Conservation (phyloP, 495 filamentous ascomycete genomes). For the Penicillium goetzii region DNA sequence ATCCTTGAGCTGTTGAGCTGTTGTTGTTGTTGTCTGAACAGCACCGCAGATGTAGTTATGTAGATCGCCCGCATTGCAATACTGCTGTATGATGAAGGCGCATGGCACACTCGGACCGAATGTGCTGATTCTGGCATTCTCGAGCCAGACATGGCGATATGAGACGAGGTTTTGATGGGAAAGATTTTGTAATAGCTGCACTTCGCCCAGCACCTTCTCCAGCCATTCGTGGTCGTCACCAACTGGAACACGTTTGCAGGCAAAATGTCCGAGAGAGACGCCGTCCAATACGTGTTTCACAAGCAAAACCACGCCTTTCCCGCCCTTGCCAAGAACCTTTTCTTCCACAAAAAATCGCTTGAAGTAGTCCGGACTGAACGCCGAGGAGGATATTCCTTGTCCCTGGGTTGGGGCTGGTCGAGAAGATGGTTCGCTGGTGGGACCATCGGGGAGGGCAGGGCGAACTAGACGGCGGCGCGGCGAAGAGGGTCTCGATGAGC, state of each 20-base stretch:
- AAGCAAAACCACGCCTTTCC: conserved; percentile 90
- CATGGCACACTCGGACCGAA: conserved; percentile 94
- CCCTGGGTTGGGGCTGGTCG: conserved; percentile 47
- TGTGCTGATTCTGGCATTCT: conserved; percentile 77
- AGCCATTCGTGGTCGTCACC: conserved; percentile 95
- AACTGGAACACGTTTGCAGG: conserved; percentile 95
- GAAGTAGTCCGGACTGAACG: conserved; percentile 92
- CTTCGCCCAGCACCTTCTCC: conserved; percentile 90
- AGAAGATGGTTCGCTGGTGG: conserved; percentile 48
- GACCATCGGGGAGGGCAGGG: conserved; percentile 44
- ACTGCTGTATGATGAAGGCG: conserved; percentile 96
- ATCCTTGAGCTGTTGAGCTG: conserved; percentile 83
- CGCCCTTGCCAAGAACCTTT: conserved; percentile 80
- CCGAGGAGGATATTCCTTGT: conserved; percentile 76
- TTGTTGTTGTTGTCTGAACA: conserved; percentile 58
- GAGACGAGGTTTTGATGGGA: conserved; percentile 96
- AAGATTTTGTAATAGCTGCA: conserved; percentile 86
- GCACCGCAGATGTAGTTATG: conserved; percentile 80
- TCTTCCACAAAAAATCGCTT: conserved; percentile 89
- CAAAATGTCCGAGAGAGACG: conserved; percentile 85
- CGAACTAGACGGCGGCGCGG: conserved; percentile 57
- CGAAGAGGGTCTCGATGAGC: conserved; percentile 53
- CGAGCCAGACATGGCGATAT: conserved; percentile 96
- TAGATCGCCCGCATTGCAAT: conserved; percentile 94
- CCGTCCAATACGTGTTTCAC: conserved; percentile 90